Evolutionary conservation across 73 alveolate species (phyloP).

Genomic region (Paramecium pentaurelia): DNA sequence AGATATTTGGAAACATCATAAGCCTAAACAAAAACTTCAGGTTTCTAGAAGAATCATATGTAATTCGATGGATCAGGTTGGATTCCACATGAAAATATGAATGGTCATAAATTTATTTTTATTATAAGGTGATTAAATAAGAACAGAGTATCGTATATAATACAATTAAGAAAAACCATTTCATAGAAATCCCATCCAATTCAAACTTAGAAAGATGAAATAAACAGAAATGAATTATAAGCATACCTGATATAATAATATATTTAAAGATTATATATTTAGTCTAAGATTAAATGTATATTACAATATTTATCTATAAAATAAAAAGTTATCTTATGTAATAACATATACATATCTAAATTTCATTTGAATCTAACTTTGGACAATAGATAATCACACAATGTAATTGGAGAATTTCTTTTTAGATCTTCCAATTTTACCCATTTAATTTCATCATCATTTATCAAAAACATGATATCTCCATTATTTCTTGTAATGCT

Average conservation of each 20-base stretch:
- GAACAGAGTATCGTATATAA: slow-evolving; percentile 35
- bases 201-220: slow-evolving; percentile 43
- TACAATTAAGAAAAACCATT: slow-evolving; percentile 38
- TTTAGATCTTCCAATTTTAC: not conserved
- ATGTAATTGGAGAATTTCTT: not conserved
- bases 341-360: not conserved
- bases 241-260: slow-evolving; percentile 17
- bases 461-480: not conserved
- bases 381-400: not conserved
- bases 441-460: not conserved
- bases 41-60: slow-evolving; percentile 43
- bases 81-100: slow-evolving; percentile 40
- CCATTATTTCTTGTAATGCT: not conserved
- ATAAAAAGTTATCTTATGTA: not conserved
- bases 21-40: slow-evolving; percentile 31
- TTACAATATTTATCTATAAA: not conserved
- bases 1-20: slow-evolving; percentile 1
- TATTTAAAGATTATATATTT: not conserved
- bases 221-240: slow-evolving; percentile 24
- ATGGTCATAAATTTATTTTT: not conserved
- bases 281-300: not conserved
- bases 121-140: not conserved
- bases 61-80: slow-evolving; percentile 30
- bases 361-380: not conserved
- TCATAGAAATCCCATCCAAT: slow-evolving; percentile 22